Base-by-base conservation (phyloP, 2,329 filamentous ascomycete species). In the Calonectria honghensis region DNA sequence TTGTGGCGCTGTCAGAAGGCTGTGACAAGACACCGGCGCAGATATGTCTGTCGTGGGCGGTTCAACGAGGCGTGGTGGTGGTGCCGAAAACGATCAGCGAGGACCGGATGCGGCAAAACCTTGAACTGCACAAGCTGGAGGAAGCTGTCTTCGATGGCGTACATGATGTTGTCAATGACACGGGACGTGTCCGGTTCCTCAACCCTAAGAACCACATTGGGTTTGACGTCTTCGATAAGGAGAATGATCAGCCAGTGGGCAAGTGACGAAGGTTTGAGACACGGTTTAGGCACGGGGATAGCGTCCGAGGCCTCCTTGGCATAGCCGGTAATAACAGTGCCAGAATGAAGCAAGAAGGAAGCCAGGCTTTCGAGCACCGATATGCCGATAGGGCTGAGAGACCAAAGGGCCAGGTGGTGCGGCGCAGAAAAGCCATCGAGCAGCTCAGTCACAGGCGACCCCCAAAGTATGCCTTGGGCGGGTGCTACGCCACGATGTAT, bases 301-400 rank as follows among this genome's bases (percentile, higher is more conserved):
- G 45, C 45, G 24, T 48, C 41, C 20, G 27, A 48, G 39, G 61
- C 61, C 61, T 48, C 39, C 61, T 48, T 65, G 37, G 14, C 45
- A n/a, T 39, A 9, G 20, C n/a, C 14, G 27, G 35, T 4, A 61
- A 39, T 61, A 48, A 32, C 27, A 6, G 24, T 48, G 10, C 24
- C 31, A 35, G 13, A 18, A 11, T 48, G 45, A 24, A 39, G 24
- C 35, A 32, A 59, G 32, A n/a, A 37, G 10, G 1, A 11, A 63
- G 52, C 31, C 31, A 57, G 37, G 57, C 32, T 41, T 41, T 63
- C 57, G 29, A 20, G 57, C 37, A 41, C 24, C 35, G 37, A 63
- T 10, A 41, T 63, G n/a, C 59, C 37, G 72, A 70, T 70, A 73
- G 72, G 72, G 72, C 72, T 73, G 72, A 73, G 51, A 66, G 52